Base-by-base conservation (phyloP, 139 green algal genomes). In the Tetradesmus lagerheimii region DNA sequence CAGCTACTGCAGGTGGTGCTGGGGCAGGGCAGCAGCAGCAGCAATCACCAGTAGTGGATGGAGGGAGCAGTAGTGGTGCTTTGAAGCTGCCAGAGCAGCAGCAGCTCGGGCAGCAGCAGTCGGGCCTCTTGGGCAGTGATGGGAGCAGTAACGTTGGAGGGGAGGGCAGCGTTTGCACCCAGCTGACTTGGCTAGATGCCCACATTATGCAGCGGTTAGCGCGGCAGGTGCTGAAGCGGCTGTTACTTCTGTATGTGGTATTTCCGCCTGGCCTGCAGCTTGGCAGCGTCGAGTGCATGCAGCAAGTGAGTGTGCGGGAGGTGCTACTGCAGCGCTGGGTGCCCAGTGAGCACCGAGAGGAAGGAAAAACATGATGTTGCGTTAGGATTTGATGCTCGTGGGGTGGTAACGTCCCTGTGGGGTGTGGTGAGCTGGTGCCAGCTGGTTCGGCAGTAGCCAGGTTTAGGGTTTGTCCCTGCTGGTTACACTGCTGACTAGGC, bases 181-280 rank as follows among this genome's bases (percentile, higher is more conserved):
- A 37, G 29, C 29, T 92, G 76, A 14, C 35, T 4, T 92, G 89
- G 89, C 16, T 90, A 31, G 89, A 92, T 45, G 83, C 79, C 4
- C n/a, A 86, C 25, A 87, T 87, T 16, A 64, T 88, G 66, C 84
- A 83, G 78, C 78, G 84, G 8, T 43, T 92, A 31, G 78, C 85
- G 4, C 79, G 79, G 4, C 85, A 90, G 62, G 90, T 92, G 31
- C 35, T 78, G 16, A 92, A 92, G 78, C 57, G 75, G 85, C 78
- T 92, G 85, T 67, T 92, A 78, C 85, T 92, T 64, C 43, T 90
- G 77, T 78, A 90, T 37, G 85, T 92, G 39, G 85, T 64, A 31
- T 15, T 91, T 23, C 88, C 88, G 14, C n/a, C 35, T 9, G 88
- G 50, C 2, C n/a, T 80, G 57, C 27, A 16, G 6, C 35, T 71